Base-by-base conservation (phyloP, 371 early-diverging fungal genomes). In the Actinomortierella ambigua region DNA sequence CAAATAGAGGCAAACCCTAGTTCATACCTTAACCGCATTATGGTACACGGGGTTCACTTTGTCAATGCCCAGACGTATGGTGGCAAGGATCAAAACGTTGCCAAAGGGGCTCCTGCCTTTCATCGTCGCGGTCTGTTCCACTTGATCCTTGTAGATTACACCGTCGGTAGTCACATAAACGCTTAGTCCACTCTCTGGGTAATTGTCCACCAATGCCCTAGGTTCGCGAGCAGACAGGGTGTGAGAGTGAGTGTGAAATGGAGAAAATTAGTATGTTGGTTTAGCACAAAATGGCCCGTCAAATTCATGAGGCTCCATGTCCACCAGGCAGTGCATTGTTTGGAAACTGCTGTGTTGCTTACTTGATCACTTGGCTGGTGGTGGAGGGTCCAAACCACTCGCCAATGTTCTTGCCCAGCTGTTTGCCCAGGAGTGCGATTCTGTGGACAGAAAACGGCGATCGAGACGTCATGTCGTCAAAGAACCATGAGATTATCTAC, bases 311-410 rank as follows among this genome's bases (percentile, higher is more conserved):
- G n/a, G n/a, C n/a, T n/a, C n/a, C n/a, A n/a, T n/a, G n/a, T n/a
- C n/a, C n/a, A n/a, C n/a, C n/a, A n/a, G n/a, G n/a, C n/a, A n/a
- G n/a, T n/a, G n/a, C n/a, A n/a, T n/a, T n/a, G n/a, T n/a, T n/a
- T n/a, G n/a, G n/a, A n/a, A n/a, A n/a, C 54, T 20, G 24, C 17
- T 26, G 46, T 14, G 57, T 52, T 26, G 76, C 82, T 63, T 88
- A 93, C 90, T 88, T 88, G 4, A 94, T 84, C 28, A 94, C 94
- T 54, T 92, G 90, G n/a, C 95, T 91, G 18, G 95, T 94, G 3
- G 95, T 96, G 17, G 85, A 85, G 0, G 98, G 98, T 0, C 97
- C 97, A 81, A 96, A 97, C 98, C 98, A 98, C 78, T 95, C 90
- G 34, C 98, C 97, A 61, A 96, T 91, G 50, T 90, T 85, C 64